phyloP scores from a whole-genome alignment of 108 stramenopile genomes.

The Cyclotella sp. region DNA sequence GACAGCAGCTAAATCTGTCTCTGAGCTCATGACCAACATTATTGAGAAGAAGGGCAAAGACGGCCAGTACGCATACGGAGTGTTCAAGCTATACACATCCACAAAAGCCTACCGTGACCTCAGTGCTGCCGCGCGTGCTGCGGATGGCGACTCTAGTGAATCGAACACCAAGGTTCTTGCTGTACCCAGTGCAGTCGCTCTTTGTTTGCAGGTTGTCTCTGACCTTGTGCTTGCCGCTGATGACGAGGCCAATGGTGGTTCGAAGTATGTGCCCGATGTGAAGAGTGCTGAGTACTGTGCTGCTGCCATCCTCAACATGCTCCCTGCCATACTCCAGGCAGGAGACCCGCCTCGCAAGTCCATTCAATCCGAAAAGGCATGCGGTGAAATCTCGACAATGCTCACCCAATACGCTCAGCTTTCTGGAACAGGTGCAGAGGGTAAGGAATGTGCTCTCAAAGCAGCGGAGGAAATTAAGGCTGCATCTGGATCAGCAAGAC shows the following conservation, averaged over 20 bases:
- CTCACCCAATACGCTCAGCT: conserved; percentile 82
- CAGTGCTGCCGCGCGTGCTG: conserved; percentile 63
- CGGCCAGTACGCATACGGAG: conserved; percentile 91
- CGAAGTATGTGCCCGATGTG: conserved; percentile 91
- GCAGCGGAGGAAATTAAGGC: conserved; percentile 79
- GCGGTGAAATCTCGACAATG: conserved; percentile 83
- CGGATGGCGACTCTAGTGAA: conserved; percentile 57
- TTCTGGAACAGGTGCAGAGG: conserved; percentile 77
- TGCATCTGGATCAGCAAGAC: conserved; percentile 71
- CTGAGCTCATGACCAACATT: conserved; percentile 92
- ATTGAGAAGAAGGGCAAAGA: conserved; percentile 93
- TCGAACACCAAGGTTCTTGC: conserved; percentile 86
- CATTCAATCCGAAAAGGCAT: conserved; percentile 85
- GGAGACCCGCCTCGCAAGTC: conserved; percentile 87
- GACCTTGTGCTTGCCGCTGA: conserved; percentile 89
- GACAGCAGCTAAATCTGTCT: conserved; percentile 82
- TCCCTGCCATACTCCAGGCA: conserved; percentile 84
- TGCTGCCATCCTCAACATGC: conserved; percentile 81
- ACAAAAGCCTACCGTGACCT: conserved; percentile 91
- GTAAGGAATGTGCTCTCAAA: conserved; percentile 71
- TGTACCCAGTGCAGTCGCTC: conserved; percentile 82
- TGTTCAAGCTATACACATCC: conserved; percentile 93
- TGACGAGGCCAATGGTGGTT: conserved; percentile 91
- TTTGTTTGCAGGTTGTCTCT: conserved; percentile 88
- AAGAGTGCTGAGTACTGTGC: conserved; percentile 88